Evolutionary conservation across 2,329 filamentous ascomycete genomes (phyloP).

Genomic region (Dendryphion nanum): DNA sequence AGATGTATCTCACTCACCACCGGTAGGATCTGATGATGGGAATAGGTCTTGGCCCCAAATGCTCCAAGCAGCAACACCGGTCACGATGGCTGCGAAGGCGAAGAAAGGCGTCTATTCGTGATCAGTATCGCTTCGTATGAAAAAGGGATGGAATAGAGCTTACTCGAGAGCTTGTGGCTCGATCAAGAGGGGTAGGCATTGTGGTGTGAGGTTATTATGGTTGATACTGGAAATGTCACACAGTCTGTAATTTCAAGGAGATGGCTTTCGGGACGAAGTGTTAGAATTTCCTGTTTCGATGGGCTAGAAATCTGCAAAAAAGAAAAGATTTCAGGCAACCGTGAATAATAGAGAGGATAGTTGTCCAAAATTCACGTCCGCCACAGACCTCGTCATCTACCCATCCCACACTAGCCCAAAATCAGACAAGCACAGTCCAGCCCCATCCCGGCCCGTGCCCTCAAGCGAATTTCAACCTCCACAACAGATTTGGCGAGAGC

Average conservation of each 20-base stretch:
- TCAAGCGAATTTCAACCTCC: conserved; percentile 35
- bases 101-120: conserved; percentile 34
- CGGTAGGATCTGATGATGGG: conserved; percentile 75
- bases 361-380: no score
- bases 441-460: conserved; percentile 29
- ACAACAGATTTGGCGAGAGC: conserved; percentile 25
- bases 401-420: conserved; percentile 16
- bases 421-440: conserved; percentile 15
- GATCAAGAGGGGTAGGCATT: conserved; percentile 52
- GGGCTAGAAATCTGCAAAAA: no score
- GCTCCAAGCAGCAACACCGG: conserved; percentile 76
- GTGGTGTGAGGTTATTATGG: conserved; percentile 9
- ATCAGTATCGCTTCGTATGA: conserved; percentile 7
- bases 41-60: conserved; percentile 89
- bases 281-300: no score
- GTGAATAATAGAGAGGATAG: no score
- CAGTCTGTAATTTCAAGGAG: no score
- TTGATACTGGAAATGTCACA: no score
- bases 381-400: conserved; percentile 25
- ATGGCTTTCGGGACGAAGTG: no score
- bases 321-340: no score
- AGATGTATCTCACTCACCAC: conserved; percentile 52
- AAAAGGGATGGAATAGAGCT: conserved; percentile 10
- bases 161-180: conserved; percentile 47
- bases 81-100: conserved; percentile 74